A percentile compares a stretch with the other conserved stretches of the same genome.
phyloP scores from a whole-genome alignment of 164 flowering plant species.

The Stephania cephalantha region DNA sequence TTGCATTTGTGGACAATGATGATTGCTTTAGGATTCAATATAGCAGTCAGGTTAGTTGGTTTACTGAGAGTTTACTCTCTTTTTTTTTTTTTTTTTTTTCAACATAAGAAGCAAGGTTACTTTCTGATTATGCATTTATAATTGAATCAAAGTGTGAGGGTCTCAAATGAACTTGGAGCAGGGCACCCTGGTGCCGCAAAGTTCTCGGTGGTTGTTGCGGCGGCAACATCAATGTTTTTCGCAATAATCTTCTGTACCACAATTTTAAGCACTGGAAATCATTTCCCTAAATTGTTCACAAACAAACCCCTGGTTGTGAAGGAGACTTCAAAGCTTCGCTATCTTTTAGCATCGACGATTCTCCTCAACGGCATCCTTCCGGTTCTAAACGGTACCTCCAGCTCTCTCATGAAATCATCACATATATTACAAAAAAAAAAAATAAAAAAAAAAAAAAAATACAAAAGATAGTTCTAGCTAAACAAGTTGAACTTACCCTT shows the following conservation, averaged over 20 bases:
- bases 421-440: no score
- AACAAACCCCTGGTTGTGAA: slow-evolving; percentile 20
- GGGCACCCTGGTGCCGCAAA: slow-evolving; percentile 42
- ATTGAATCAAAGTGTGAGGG: slow-evolving; percentile 34
- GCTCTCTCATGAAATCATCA: no score
- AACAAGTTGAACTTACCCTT: neutral
- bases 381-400: slow-evolving; percentile 37
- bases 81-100: neutral
- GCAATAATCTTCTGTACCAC: slow-evolving; percentile 30
- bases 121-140: neutral
- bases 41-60: slow-evolving; percentile 35
- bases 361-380: slow-evolving; percentile 47
- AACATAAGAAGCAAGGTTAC: neutral
- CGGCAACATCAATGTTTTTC: slow-evolving; percentile 24
- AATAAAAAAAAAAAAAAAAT: no score
- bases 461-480: no score
- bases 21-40: slow-evolving; percentile 46
- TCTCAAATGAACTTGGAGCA: slow-evolving; percentile 56
- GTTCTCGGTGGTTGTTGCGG: slow-evolving; percentile 30
- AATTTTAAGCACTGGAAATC: slow-evolving; percentile 17
- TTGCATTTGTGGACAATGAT: slow-evolving; percentile 44
- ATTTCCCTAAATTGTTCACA: slow-evolving; percentile 36
- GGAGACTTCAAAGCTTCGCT: slow-evolving; percentile 32
- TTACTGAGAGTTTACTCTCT: neutral
- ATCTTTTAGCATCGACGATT: slow-evolving; percentile 39